Evolutionary conservation across 2,329 filamentous ascomycete species (phyloP), one percentile per base, ranked within the genome.

Genomic region (Xylariales sp.): DNA sequence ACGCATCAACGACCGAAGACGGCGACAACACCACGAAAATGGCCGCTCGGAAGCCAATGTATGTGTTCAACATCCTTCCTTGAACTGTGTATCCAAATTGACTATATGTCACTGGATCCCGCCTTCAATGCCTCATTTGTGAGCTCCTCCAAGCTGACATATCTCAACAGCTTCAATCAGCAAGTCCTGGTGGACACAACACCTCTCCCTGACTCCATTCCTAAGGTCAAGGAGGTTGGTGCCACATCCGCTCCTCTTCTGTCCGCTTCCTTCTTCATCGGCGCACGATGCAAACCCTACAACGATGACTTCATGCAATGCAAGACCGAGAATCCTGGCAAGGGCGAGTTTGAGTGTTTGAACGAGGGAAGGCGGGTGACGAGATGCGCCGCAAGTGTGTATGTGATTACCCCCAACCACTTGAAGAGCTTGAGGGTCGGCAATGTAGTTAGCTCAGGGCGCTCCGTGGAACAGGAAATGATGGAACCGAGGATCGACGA

Each of bases 231-330:
- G 67, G 93, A 98, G 71, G 80, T 98, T 53, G 93, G 93, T 59
- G 80, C 88, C 60, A 95, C 84, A 59, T 97, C 91, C 44, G 93
- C 90, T 28, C 93, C 93, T 42, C 78, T 98, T 32, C 74, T 95
- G 46, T 95, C 88, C 51, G 93, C 93, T 22, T 82, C 88, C 39
- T 98, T 87, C 78, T 98, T 97, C 68, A 98, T 98, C 63, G 93
- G 93, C 50, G 90, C 89, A 53, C 84, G 91, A 61, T 98, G 93
- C 82, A 85, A 80, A 64, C 75, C 86, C 44, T 98, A 90, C 77
- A 97, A 97, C 69, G 93, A 98, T 74, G 93, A 98, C 71, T 98
- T 86, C 72, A 98, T 98, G 91, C 87, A 95, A 74, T 98, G 93
- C 85, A 98, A 98, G 84, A 87, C 80, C 54, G 89, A 96, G 70